These are phyloP conservation scores for Solanum hybrid DNA, from an alignment of 305 asterid genomes.

Conservation along the genomic window DNA sequence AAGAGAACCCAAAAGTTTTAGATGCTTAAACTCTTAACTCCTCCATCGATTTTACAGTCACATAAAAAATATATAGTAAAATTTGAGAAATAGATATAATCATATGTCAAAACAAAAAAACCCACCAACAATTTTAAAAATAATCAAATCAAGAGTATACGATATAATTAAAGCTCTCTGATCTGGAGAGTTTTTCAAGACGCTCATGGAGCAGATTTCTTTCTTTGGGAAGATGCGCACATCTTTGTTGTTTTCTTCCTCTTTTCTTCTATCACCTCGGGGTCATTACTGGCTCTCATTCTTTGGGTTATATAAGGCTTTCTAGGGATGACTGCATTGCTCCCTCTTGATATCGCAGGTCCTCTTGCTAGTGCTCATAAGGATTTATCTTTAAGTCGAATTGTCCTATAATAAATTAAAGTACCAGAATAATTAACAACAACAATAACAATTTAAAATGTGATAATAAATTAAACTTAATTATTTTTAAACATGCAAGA, in stretches of 20 bases:
- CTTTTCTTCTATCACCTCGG: neutral
- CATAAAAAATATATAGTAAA: too few species aligned
- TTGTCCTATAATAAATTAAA: neutral
- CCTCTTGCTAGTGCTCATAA: neutral
- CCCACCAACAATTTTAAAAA: neutral
- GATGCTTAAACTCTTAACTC: neutral
- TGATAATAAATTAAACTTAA: too few species aligned
- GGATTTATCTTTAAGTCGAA: neutral
- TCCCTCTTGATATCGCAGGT: neutral
- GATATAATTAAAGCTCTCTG: neutral
- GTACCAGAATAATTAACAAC: neutral
- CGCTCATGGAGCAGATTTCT: neutral
- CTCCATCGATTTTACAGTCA: neutral
- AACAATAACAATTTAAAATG: too few species aligned
- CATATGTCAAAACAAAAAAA: too few species aligned
- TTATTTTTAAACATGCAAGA: neutral
- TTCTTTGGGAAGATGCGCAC: neutral
- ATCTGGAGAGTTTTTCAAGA: neutral
- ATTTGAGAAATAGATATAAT: neutral
- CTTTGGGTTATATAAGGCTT: neutral
- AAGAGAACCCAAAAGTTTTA: neutral
- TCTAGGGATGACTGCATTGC: neutral
- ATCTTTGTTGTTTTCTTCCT: neutral
- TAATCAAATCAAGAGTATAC: neutral
- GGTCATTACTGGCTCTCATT: neutral